Evolutionary conservation across 768 basidiomycete species (phyloP), one percentile per base, ranked within the genome.

Genomic region (Boletus vermiculosoides): DNA sequence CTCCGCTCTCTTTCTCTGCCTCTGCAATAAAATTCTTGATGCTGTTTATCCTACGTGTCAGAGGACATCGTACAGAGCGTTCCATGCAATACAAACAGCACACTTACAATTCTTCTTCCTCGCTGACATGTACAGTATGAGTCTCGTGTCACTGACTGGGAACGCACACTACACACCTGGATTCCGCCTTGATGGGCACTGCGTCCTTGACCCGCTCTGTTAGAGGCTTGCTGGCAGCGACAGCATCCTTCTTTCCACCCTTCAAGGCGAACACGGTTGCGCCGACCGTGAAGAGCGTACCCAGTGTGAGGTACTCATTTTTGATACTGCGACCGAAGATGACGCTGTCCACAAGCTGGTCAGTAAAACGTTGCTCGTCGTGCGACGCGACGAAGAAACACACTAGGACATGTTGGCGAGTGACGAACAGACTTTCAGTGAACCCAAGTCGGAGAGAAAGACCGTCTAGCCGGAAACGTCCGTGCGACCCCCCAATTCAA

Each of bases 81-180:
- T 51, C 28, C 22, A 36, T 53, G 22, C 36, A 39, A 20, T 56
- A 37, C 36, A 62, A 58, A 50, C 37, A 36, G 40, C 41, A 62
- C 70, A 83, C 83, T 72, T 76, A 93, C 91, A 93, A 93, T 61
- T 85, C 78, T 68, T 90, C 91, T 71, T 94, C 92, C 72, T 93
- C 90, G 59, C 90, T 92, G 51, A 48, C 31, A 48, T 12, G 46
- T 7, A 9, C n/a, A n/a, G n/a, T 31, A 9, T 69, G 8, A 70
- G 63, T 37, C 3, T 18, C 20, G 37, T 13, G 41, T 30, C 11
- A 12, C 46, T 8, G 23, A 13, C n/a, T 3, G 18, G 13, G 3
- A 44, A 48, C 25, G 22, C 12, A 9, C n/a, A 42, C 44, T 25
- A 81, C 87, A 69, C 71, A 88, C 90, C 80, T 85, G 36, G 88